phyloP scores from a whole-genome alignment of 495 filamentous ascomycete genomes.

The Oleoguttula mirabilis region DNA sequence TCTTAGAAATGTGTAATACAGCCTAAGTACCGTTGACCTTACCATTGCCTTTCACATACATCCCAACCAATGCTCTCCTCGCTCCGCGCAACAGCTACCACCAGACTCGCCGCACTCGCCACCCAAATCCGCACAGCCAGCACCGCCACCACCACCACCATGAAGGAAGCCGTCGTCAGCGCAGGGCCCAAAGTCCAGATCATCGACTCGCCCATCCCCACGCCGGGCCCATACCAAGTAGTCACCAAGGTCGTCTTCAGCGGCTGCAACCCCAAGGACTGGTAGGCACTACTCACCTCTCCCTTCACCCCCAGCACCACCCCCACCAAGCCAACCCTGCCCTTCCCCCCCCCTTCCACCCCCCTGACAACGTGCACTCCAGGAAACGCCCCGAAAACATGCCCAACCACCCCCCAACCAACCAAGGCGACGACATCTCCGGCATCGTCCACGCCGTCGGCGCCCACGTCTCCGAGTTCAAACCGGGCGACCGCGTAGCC shows the following conservation, averaged over 20 bases:
- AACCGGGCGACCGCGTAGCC: constrained; percentile 55
- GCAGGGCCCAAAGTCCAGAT: constrained; percentile 45
- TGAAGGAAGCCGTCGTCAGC: constrained; percentile 56
- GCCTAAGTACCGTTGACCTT: too few relatives aligned
- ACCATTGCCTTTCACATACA: too few relatives aligned
- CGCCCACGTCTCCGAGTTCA: constrained; percentile 47
- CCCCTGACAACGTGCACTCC: neutral
- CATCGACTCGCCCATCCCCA: constrained; percentile 49
- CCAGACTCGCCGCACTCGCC: neutral
- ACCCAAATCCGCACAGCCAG: neutral
- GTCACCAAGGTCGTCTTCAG: constrained; percentile 57
- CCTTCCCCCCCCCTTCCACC: constrained; percentile 28
- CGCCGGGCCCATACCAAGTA: constrained; percentile 47
- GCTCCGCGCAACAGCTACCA: neutral
- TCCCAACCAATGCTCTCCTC: neutral
- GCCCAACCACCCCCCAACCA: constrained; percentile 23
- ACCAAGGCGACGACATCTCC: constrained; percentile 63
- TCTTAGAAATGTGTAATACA: too few relatives aligned
- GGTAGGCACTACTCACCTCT: too few relatives aligned
- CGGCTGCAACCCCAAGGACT: constrained; percentile 67
- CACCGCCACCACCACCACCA: constrained; percentile 18
- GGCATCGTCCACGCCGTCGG: constrained; percentile 55
- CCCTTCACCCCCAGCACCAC: too few relatives aligned
- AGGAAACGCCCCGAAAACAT: constrained; percentile 30
- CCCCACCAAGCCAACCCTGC: constrained; percentile 26